These are phyloP conservation scores for Podospora pseudocomata DNA, from an alignment of 495 filamentous ascomycete genomes.

Conservation along the genomic window DNA sequence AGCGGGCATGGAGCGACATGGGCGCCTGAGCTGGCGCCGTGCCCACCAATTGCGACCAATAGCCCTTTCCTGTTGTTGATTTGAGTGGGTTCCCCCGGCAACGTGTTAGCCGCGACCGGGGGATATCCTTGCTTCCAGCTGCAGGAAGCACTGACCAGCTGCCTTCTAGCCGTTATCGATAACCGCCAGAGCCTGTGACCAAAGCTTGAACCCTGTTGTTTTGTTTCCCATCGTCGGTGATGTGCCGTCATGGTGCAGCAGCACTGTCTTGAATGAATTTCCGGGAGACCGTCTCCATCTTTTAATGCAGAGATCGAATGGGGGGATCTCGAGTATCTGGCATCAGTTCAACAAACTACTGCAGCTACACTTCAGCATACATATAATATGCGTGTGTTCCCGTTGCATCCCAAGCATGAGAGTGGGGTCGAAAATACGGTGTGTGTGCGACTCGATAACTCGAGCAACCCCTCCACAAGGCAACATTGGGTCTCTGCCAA, in stretches of 20 bases:
- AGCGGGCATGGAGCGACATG: conserved; percentile 1
- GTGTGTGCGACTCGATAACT: not conserved
- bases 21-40: conserved; percentile 29
- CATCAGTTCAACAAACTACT: not conserved
- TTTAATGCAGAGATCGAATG: not conserved
- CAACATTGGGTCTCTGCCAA: not conserved
- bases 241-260: not conserved
- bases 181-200: not conserved
- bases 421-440: conserved; percentile 6
- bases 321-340: not conserved
- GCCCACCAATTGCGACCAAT: conserved; percentile 20
- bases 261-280: not conserved
- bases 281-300: not conserved
- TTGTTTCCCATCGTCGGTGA: not conserved
- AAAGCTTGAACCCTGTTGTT: conserved; percentile 8
- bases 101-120: conserved; percentile 25
- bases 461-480: not conserved
- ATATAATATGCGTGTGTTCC: not conserved
- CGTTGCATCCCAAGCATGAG: not conserved
- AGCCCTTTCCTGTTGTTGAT: conserved; percentile 26
- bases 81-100: conserved; percentile 29
- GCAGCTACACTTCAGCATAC: not conserved
- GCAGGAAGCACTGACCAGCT: conserved; percentile 6
- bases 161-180: conserved; percentile 2
- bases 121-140: conserved; percentile 6